Percentiles rank a stretch among this genome's conserved stretches.
Evolutionary conservation across 257 asterid genomes (phyloP).

Genomic region (Nicotiana otophora): DNA sequence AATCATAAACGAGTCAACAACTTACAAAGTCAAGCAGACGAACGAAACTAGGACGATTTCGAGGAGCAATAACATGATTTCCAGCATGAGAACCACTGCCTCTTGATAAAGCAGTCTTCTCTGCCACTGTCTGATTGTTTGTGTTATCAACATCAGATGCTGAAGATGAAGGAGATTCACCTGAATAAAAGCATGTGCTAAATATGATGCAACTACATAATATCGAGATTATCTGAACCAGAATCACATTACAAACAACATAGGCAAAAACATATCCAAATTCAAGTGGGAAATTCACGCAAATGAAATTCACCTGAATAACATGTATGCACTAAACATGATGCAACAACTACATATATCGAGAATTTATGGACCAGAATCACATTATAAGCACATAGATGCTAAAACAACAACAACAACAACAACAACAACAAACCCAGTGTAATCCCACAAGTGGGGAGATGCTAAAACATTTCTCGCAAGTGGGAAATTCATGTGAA

Average conservation of each 20-base stretch:
- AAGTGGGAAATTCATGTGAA: constrained; percentile 26
- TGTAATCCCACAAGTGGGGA: not conserved
- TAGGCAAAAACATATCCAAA: not conserved
- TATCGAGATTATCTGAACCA: not conserved
- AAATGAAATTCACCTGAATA: constrained; percentile 84
- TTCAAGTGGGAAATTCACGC: not conserved
- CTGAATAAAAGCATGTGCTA: constrained; percentile 32
- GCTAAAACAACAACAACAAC: not conserved
- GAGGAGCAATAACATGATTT: constrained; percentile 54
- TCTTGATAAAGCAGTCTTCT: constrained; percentile 51
- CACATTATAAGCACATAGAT: not conserved
- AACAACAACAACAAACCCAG: too few relatives aligned
- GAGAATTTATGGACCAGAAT: not conserved
- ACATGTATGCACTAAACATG: constrained; percentile 14
- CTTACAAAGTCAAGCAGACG: constrained; percentile 92
- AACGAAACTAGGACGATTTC: constrained; percentile 48
- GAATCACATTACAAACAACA: not conserved
- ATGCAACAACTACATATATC: constrained; percentile 12
- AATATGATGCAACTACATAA: constrained; percentile 16
- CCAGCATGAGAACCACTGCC: constrained; percentile 52
- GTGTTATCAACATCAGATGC: constrained; percentile 91
- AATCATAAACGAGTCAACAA: constrained; percentile 12
- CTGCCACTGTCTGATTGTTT: constrained; percentile 55
- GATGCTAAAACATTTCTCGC: not conserved
- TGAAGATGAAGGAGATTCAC: constrained; percentile 95